Evolutionary conservation across 75 land plant species (phyloP).

Genomic region (Sequoiadendron giganteum): DNA sequence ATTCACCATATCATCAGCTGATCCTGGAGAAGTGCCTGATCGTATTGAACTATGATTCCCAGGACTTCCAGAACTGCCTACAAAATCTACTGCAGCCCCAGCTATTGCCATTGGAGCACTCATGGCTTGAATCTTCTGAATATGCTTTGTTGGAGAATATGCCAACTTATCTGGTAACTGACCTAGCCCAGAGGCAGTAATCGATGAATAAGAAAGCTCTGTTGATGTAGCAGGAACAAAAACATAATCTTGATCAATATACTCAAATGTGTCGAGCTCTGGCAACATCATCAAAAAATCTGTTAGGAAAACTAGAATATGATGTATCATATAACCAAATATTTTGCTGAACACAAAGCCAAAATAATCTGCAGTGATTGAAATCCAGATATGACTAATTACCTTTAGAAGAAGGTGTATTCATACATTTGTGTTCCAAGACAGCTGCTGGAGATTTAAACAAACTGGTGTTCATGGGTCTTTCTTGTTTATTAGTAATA

Average conservation of each 20-base stretch:
- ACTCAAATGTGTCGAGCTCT: conserved; percentile 72
- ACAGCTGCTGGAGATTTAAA: background rate
- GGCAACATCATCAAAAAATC: conserved; percentile 9
- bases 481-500: background rate
- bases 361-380: background rate
- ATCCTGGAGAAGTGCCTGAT: conserved; percentile 67
- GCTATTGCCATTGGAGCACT: conserved; percentile 61
- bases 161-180: conserved; percentile 37
- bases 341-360: background rate
- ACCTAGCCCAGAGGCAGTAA: conserved; percentile 39
- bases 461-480: background rate
- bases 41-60: conserved; percentile 52
- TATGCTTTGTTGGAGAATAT: conserved; percentile 22
- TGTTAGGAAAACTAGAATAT: background rate
- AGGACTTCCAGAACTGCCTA: conserved; percentile 34
- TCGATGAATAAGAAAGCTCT: conserved; percentile 53
- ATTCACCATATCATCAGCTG: conserved; percentile 56
- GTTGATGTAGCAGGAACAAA: conserved; percentile 68
- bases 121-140: conserved; percentile 18
- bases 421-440: background rate
- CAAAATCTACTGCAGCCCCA: conserved; percentile 15
- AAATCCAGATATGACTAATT: background rate
- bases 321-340: conserved; percentile 1
- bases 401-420: background rate
- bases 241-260: conserved; percentile 89